These are phyloP conservation scores for Magnaporthiopsis incrustans DNA, from an alignment of 2,329 filamentous ascomycete genomes.

Conservation along the genomic window DNA sequence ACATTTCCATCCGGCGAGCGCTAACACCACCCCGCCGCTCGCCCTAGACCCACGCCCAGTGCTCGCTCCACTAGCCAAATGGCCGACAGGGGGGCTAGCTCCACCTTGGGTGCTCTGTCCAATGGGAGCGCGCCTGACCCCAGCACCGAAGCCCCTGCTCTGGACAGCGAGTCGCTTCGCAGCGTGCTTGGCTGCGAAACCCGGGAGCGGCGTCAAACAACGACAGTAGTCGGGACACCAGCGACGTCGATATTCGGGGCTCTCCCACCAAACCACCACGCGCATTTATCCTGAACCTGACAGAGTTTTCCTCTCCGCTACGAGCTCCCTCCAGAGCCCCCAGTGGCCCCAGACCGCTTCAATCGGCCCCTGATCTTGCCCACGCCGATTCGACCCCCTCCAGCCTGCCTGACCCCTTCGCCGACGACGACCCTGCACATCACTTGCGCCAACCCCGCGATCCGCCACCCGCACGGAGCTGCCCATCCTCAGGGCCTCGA, in stretches of 20 bases:
- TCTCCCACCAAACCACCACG: too few relatives aligned
- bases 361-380: neutral
- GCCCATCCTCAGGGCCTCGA: neutral
- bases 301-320: neutral
- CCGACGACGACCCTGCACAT: neutral
- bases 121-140: neutral
- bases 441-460: neutral
- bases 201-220: neutral
- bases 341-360: neutral
- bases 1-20: conserved; percentile 14
- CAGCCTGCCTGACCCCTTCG: neutral
- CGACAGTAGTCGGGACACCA: neutral
- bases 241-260: too few relatives aligned
- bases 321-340: neutral
- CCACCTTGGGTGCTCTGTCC: neutral
- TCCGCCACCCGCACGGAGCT: neutral
- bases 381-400: neutral
- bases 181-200: neutral
- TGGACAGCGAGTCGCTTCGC: neutral
- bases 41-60: neutral
- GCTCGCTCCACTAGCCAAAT: neutral
- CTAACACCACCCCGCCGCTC: neutral
- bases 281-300: neutral
- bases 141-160: neutral
- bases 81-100: neutral